Evolutionary conservation across 345 rosid species (phyloP).

Genomic region (Noccaea bulbosa): DNA sequence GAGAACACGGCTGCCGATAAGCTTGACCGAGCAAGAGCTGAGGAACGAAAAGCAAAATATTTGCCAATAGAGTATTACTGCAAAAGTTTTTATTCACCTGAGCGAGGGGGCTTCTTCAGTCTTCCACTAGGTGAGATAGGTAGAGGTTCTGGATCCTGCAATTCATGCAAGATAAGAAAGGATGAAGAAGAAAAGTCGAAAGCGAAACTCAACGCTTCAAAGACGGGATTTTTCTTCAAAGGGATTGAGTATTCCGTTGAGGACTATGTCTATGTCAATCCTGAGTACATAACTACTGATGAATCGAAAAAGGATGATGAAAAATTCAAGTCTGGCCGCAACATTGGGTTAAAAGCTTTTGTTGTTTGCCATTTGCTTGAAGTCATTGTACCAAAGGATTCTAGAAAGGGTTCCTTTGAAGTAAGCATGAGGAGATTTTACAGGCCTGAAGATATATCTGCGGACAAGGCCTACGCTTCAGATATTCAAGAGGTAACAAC

Average conservation of each 20-base stretch:
- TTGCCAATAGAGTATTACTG: constrained; percentile 63
- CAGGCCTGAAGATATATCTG: constrained; percentile 71
- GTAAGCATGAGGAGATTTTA: constrained; percentile 58
- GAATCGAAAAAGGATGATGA: constrained; percentile 36
- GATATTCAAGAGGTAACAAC: constrained; percentile 62
- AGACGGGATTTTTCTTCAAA: constrained; percentile 46
- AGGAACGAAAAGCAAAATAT: constrained; percentile 61
- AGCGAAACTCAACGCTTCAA: constrained; percentile 42
- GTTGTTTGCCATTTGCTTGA: constrained; percentile 68
- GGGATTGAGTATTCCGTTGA: constrained; percentile 51
- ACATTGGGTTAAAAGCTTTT: constrained; percentile 65
- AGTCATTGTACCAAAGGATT: constrained; percentile 46
- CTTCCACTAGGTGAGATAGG: constrained; percentile 57
- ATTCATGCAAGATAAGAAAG: constrained; percentile 54
- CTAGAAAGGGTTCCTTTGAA: constrained; percentile 48
- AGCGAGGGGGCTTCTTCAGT: constrained; percentile 69
- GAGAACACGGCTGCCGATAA: constrained; percentile 47
- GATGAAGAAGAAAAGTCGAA: constrained; percentile 43
- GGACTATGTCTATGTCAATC: constrained; percentile 63
- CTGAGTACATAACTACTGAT: constrained; percentile 43
- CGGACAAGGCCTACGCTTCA: constrained; percentile 64
- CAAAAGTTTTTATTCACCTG: constrained; percentile 67
- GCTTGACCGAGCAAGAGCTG: constrained; percentile 56
- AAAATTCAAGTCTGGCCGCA: constrained; percentile 61
- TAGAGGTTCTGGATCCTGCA: constrained; percentile 57